These are phyloP conservation scores for Lipomyces lipofer DNA, from an alignment of 805 yeast species.

Conservation along the genomic window DNA sequence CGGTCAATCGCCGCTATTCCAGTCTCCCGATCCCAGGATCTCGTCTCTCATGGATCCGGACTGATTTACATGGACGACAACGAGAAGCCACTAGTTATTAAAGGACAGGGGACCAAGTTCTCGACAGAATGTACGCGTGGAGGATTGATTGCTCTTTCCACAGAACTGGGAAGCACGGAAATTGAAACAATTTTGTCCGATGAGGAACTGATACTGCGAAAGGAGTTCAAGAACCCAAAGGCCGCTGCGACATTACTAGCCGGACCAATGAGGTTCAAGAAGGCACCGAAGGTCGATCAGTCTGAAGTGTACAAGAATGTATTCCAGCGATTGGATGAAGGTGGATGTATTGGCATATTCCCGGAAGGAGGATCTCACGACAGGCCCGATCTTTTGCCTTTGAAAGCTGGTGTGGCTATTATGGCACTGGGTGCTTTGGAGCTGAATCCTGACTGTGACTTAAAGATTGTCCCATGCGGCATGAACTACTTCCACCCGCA, in stretches of 20 bases:
- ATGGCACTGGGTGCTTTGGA: constrained; percentile 97
- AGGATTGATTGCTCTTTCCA: constrained; percentile 76
- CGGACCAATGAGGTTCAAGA: constrained; percentile 60
- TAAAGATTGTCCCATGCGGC: constrained; percentile 92
- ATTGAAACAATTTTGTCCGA: constrained; percentile 69
- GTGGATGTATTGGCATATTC: constrained; percentile 86
- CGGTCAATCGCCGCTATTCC: constrained; percentile 81
- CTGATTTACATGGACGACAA: constrained; percentile 55
- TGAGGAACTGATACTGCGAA: constrained; percentile 64
- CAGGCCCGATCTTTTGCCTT: constrained; percentile 83
- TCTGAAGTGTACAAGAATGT: constrained; percentile 79
- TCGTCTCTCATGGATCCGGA: constrained; percentile 67
- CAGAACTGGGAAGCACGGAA: constrained; percentile 73
- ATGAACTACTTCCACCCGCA: constrained; percentile 97
- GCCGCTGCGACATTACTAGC: constrained; percentile 46
- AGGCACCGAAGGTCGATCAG: constrained; percentile 85
- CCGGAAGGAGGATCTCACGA: constrained; percentile 99
- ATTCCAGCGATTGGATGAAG: constrained; percentile 75
- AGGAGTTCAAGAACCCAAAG: constrained; percentile 62
- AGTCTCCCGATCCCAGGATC: constrained; percentile 90
- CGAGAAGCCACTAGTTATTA: constrained; percentile 54
- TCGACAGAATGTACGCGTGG: constrained; percentile 58
- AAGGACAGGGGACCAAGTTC: constrained; percentile 70
- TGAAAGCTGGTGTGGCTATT: constrained; percentile 96
- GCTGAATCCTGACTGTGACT: constrained; percentile 69